A percentile compares a stretch with the other conserved stretches of the same genome.
phyloP scores from a whole-genome alignment of 805 yeast species.

The Saccharomycodes ludwigii region DNA sequence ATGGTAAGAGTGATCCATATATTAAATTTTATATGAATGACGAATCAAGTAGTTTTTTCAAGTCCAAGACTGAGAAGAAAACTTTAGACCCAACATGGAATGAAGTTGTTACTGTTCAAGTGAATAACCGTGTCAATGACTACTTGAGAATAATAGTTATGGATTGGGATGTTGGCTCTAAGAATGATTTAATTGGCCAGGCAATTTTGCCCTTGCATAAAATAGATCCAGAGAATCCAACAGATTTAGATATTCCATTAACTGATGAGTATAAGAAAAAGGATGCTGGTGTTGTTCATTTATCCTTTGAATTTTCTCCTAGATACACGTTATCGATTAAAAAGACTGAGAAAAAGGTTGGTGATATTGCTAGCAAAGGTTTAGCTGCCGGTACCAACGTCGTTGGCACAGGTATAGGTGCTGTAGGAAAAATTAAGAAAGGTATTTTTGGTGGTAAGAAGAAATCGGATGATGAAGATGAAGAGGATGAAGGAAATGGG shows the following conservation, averaged over 20 bases:
- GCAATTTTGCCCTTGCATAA: conserved; percentile 45
- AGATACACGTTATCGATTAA: conserved; percentile 42
- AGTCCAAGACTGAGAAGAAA: conserved; percentile 73
- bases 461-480: background rate
- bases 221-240: conserved; percentile 40
- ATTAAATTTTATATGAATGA: conserved; percentile 58
- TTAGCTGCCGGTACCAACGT: conserved; percentile 31
- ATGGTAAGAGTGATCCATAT: conserved; percentile 92
- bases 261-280: conserved; percentile 30
- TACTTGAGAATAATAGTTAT: conserved; percentile 42
- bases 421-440: conserved; percentile 29
- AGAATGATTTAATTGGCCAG: conserved; percentile 71
- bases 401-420: conserved; percentile 32
- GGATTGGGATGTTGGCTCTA: conserved; percentile 93
- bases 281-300: conserved; percentile 46
- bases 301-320: conserved; percentile 57
- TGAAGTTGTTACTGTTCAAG: conserved; percentile 45
- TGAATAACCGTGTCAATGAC: conserved; percentile 53
- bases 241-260: conserved; percentile 36
- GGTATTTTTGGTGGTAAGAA: conserved; percentile 27
- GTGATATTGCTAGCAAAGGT: conserved; percentile 42
- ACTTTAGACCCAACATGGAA: conserved; percentile 88
- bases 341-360: conserved; percentile 28
- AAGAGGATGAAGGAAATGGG: no score
- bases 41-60: conserved; percentile 42